Conservation (phyloP, 106 monocot genomes). For the Phalaenopsis equestris region DNA sequence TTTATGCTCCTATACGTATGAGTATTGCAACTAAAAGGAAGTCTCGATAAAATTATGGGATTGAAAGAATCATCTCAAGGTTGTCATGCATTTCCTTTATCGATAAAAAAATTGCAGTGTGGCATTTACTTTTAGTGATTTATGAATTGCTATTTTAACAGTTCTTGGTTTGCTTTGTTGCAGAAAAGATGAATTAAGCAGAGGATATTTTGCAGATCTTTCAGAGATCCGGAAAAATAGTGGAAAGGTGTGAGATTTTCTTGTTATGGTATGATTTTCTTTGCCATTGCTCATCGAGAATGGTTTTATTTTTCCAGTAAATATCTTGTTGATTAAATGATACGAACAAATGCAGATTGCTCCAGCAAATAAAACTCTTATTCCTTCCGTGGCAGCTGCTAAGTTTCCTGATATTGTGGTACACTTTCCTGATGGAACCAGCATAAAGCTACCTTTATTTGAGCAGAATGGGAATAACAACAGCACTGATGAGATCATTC, state of each 20-base stretch:
- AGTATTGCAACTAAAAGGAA: not conserved
- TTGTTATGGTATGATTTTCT: conserved; percentile 8
- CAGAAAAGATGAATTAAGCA: conserved; percentile 65
- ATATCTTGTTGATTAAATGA: conserved; percentile 9
- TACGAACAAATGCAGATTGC: conserved; percentile 57
- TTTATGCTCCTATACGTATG: not conserved
- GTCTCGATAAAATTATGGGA: not conserved
- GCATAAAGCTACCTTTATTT: conserved; percentile 37
- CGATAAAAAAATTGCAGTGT: not conserved
- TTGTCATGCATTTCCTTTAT: not conserved
- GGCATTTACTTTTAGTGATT: not conserved
- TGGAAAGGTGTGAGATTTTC: conserved; percentile 47
- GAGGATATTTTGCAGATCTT: conserved; percentile 70
- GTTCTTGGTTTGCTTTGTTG: conserved; percentile 13
- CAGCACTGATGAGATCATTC: conserved; percentile 7
- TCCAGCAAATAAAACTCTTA: conserved; percentile 72
- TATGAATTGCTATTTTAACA: not conserved
- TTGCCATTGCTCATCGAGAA: not conserved
- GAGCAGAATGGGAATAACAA: conserved; percentile 13
- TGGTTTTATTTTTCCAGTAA: not conserved
- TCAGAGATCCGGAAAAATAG: conserved; percentile 46
- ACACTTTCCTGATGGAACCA: conserved; percentile 41
- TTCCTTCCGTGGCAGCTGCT: conserved; percentile 45
- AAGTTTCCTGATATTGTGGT: conserved; percentile 78
- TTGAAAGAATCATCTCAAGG: not conserved